phyloP scores from a whole-genome alignment of 768 basidiomycete species.

The Trametes coccinea region DNA sequence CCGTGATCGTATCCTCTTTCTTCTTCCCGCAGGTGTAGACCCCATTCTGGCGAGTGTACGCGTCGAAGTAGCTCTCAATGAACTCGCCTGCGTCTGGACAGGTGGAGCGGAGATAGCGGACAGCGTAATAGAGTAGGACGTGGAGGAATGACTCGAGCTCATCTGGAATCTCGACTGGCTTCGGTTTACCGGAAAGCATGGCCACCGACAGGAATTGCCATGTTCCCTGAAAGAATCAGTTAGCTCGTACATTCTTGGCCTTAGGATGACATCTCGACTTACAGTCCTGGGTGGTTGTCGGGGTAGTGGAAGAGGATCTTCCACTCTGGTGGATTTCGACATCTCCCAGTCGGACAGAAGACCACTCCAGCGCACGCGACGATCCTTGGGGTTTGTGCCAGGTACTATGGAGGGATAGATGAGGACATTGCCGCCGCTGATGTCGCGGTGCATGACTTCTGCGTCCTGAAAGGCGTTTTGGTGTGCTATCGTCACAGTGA shows the following conservation, averaged over 20 bases:
- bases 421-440: slow-evolving; percentile 9
- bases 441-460: background rate
- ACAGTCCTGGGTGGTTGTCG: slow-evolving; percentile 1
- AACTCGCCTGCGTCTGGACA: background rate
- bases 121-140: slow-evolving; percentile 12
- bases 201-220: slow-evolving; percentile 20
- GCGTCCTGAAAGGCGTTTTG: background rate
- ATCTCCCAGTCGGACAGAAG: slow-evolving; percentile 11
- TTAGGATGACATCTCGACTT: background rate
- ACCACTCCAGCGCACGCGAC: background rate
- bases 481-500: background rate
- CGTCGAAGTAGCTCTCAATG: background rate
- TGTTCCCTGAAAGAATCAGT: slow-evolving; percentile 8
- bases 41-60: background rate
- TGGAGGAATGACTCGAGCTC: slow-evolving; percentile 22
- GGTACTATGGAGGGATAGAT: background rate
- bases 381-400: background rate
- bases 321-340: background rate
- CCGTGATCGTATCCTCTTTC: background rate
- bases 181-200: background rate
- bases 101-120: slow-evolving; percentile 5
- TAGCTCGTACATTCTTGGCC: background rate
- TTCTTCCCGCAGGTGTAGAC: background rate
- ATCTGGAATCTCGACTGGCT: slow-evolving; percentile 10
- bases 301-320: background rate